Evolutionary conservation across 2,329 filamentous ascomycete genomes (phyloP), one percentile per base, ranked within the genome.

Genomic region (Sphaerostilbella broomeana): DNA sequence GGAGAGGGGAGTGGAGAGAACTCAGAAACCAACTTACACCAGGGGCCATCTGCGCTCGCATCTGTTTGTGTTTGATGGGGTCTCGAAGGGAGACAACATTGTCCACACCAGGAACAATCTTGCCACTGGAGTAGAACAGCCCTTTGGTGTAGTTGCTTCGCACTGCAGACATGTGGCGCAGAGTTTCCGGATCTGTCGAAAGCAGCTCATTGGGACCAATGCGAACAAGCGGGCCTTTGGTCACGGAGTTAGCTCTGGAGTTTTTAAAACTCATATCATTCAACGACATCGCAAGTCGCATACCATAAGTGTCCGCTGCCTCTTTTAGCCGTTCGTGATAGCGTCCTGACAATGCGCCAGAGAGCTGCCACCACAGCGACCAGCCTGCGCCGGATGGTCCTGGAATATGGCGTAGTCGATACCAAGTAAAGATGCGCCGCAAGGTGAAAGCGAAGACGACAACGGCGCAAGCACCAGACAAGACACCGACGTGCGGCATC

Each of bases 61-160:
- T 60, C 5, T 53, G 53, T 24, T 64, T 58, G 46, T 77, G 73
- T 33, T 58, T 58, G 12, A 52, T 61, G 27, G 72, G 69, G 40
- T 77, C 62, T 28, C 67, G 60, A 25, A 66, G 59, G 1, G 69
- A 73, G 24, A 77, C 66, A 5, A 79, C 62, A 42, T 72, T 75
- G 45, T 77, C 69, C 18, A 66, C 59, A n/a, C 69, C 63, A 0
- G 72, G 69, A 42, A 79, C 68, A 44, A 81, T 62, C 11, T 67
- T 64, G 40, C 70, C 61, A 4, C 63, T 67, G 41, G 64, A 58
- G 49, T 75, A 75, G 61, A 70, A 75, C 1, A 46, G 47, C 0
- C 58, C 59, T 2, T 63, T 60, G 2, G 46, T 53, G 42, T 68
- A 69, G 5, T 44, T 40, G 18, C 59, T 61, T 10, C 64, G 57